Base-by-base conservation (phyloP, 2,329 filamentous ascomycete genomes). In the Tolypocladium ophioglossoides region DNA sequence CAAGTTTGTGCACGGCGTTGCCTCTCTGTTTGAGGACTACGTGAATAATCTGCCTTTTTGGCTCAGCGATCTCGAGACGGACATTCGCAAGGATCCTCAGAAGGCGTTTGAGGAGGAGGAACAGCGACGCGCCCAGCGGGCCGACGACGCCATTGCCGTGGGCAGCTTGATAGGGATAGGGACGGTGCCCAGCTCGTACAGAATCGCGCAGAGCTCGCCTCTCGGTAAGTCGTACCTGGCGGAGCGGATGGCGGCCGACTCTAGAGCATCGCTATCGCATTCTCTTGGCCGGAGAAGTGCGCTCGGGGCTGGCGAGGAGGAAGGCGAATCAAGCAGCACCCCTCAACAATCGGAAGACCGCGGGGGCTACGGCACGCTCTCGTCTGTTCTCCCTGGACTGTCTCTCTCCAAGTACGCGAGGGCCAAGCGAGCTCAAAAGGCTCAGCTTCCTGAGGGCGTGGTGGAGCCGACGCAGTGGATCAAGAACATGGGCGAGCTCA, bases 1-100 rank as follows among this genome's bases (percentile, higher is more conserved):
- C 63, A 99, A 99, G 70, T 99, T 97, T 63, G 87, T 95, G 2
- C 92, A 99, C 64, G 94, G 94, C 57, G 85, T 95, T 5, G 91
- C 92, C 9, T 85, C 86, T 40, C 78, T 99, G 2, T 97, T 97
- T 62, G 94, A 97, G 64, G 90, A 99, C 70, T 84, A 96, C 65
- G 91, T 99, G 69, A 97, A 97, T 72, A 91, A 84, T 58, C 84
- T 97, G 64, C 94, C 94, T 16, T 96, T 97, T 74, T 99, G 94
- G 94, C 80, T 97, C 37, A 86, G 86, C 63, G 88, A 95, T 58
- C 78, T 97, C 46, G 92, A 96, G 66, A 89, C 83, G 35, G 94
- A 99, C 66, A 99, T 99, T 66, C 86, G 92, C 61, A 90, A 89
- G 67, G 91, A 97, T 66, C 94, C 94, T 0, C 88, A 94, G 67